These are phyloP conservation scores for Hibiscus tridactylites DNA, from an alignment of 345 rosid species.

Conservation along the genomic window DNA sequence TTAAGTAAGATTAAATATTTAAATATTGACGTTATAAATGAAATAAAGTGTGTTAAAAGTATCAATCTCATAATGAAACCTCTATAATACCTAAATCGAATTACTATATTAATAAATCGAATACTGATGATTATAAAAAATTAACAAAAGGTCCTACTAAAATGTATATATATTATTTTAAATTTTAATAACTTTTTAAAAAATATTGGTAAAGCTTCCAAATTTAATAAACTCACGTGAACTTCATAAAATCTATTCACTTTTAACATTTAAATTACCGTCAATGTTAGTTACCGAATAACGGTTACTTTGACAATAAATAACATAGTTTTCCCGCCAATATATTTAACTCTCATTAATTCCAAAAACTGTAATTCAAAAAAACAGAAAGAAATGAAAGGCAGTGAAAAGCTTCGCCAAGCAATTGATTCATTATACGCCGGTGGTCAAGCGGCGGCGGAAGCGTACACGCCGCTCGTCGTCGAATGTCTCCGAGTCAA, in stretches of 20 bases:
- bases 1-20: too few species aligned
- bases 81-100: too few species aligned
- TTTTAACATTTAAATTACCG: not conserved
- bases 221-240: not conserved
- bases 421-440: constrained; percentile 33
- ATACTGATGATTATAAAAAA: too few species aligned
- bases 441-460: constrained; percentile 22
- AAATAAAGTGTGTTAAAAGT: too few species aligned
- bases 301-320: not conserved
- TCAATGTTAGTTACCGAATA: not conserved
- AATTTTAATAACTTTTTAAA: not conserved
- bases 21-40: too few species aligned
- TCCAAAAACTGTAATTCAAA: constrained; percentile 10
- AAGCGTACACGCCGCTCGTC: constrained; percentile 38
- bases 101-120: too few species aligned
- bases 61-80: too few species aligned
- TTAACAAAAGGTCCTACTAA: too few species aligned
- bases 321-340: not conserved
- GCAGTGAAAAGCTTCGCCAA: constrained; percentile 30
- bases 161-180: too few species aligned
- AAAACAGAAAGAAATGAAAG: constrained; percentile 15
- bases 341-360: not conserved
- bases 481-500: constrained; percentile 38
- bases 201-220: not conserved
- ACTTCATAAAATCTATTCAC: not conserved